Base-by-base conservation (phyloP, 148 eudicot species). In the Spergularia bocconei region DNA sequence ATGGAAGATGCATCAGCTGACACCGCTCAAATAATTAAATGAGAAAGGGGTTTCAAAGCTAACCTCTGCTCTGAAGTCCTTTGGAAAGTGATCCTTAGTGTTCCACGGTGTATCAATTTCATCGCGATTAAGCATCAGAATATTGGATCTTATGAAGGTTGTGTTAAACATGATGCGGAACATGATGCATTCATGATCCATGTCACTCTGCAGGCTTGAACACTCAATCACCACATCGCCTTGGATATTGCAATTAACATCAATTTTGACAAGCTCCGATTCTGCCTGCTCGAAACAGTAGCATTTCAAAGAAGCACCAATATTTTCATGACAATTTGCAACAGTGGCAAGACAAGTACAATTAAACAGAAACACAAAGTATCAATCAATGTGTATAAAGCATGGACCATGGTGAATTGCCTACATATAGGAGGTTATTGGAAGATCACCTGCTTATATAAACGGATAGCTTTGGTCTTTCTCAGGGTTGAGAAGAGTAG, bases 221-320 rank as follows among this genome's bases (percentile, higher is more conserved):
- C 98, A 93, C 85, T 93, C 97, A 20, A 93, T 81, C 63, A 93
- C 93, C 79, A 91, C 85, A 85, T 93, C 98, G n/a, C 98, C 98
- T 91, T 86, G 97, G 68, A 91, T 79, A 66, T 83, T 75, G 83
- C 98, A 94, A 65, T 91, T 86, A 79, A 94, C 79, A 75, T 94
- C 97, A 82, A 94, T 89, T 86, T 91, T 90, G 67, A 84, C 89
- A 66, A 94, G 81, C 84, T 87, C 97, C 65, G 91, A 84, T 84
- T 94, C 98, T 66, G 75, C 87, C 98, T 94, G 91, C 83, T 84
- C 75, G 47, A 48, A 78, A 57, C 59, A n/a, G 66, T 57, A 62
- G 36, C 36, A 21, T 70, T 19, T 41, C 60, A 51, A 50, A 25
- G 19, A 41, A 38, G 71, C 25, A 33, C 39, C 56, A 63, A 63